Conservation (phyloP, 768 basidiomycete species). For the Phanerochaete sordida region DNA sequence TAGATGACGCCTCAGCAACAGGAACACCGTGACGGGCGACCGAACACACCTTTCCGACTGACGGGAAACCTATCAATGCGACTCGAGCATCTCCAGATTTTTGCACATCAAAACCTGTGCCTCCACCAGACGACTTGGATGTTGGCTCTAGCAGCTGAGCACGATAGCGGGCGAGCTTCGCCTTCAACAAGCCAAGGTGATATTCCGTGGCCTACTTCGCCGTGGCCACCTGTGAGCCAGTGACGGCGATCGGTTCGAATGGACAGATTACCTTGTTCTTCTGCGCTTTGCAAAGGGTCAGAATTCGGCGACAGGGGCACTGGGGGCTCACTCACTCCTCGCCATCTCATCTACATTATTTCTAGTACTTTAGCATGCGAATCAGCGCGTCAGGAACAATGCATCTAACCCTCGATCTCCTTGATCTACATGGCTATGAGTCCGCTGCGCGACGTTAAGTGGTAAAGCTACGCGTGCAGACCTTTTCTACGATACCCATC, state of each 20-base stretch:
- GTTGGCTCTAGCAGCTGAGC: slow-evolving; percentile 92
- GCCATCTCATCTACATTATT: slow-evolving; percentile 88
- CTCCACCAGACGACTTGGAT: slow-evolving; percentile 71
- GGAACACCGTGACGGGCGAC: background rate
- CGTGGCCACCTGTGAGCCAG: background rate
- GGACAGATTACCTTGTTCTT: slow-evolving; percentile 77
- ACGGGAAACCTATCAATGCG: slow-evolving; percentile 93
- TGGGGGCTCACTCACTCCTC: slow-evolving; percentile 60
- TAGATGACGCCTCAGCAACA: background rate
- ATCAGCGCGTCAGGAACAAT: background rate
- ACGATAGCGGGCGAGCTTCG: slow-evolving; percentile 91
- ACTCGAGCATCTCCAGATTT: slow-evolving; percentile 87
- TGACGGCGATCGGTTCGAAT: background rate
- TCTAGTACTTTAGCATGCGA: slow-evolving; percentile 1
- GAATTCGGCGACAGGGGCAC: background rate
- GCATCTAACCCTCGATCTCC: slow-evolving; percentile 83
- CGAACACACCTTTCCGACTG: slow-evolving; percentile 74
- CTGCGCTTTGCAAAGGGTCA: slow-evolving; percentile 55
- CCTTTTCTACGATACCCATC: slow-evolving; percentile 97
- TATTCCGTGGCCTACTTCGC: slow-evolving; percentile 80
- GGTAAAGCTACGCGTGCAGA: slow-evolving; percentile 8
- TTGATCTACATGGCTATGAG: slow-evolving; percentile 62
- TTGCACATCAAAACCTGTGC: slow-evolving; percentile 87
- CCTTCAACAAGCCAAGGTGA: slow-evolving; percentile 90
- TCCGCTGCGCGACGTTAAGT: background rate